Evolutionary conservation across 352 stramenopile species (phyloP).

Genomic region (Albugo laibachii): DNA sequence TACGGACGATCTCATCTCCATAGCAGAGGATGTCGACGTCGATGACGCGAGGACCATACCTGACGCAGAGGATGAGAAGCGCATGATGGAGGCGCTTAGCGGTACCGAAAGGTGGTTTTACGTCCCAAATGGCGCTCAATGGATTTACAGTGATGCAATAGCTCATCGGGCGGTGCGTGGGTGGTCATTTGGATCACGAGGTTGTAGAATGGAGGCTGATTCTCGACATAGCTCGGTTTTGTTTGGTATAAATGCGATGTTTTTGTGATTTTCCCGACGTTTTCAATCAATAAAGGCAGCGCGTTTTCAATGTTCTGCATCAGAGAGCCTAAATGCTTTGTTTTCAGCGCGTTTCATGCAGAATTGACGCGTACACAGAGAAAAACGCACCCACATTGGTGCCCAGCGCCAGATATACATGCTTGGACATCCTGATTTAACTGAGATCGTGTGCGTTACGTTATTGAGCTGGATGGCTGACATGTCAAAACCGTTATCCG

Average conservation of each 20-base stretch:
- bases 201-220: constrained; percentile 93
- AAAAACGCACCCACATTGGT: constrained; percentile 43
- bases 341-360: neutral
- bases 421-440: constrained; percentile 1
- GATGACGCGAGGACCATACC: constrained; percentile 84
- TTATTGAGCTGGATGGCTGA: no score
- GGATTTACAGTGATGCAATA: constrained; percentile 75
- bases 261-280: constrained; percentile 24
- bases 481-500: no score
- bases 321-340: neutral
- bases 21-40: constrained; percentile 95
- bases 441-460: constrained; percentile 22
- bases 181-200: constrained; percentile 80
- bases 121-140: constrained; percentile 82
- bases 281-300: constrained; percentile 22
- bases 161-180: constrained; percentile 32
- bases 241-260: constrained; percentile 89
- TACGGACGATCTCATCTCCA: constrained; percentile 44
- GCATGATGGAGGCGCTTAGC: neutral
- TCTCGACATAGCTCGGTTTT: constrained; percentile 84
- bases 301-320: constrained; percentile 41
- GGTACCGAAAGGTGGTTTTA: constrained; percentile 28
- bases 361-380: neutral
- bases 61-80: constrained; percentile 6
- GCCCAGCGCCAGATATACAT: constrained; percentile 42